Evolutionary conservation across 108 stramenopile species (phyloP), one percentile per base, ranked within the genome.

Genomic region (Nannochloropsis salina): DNA sequence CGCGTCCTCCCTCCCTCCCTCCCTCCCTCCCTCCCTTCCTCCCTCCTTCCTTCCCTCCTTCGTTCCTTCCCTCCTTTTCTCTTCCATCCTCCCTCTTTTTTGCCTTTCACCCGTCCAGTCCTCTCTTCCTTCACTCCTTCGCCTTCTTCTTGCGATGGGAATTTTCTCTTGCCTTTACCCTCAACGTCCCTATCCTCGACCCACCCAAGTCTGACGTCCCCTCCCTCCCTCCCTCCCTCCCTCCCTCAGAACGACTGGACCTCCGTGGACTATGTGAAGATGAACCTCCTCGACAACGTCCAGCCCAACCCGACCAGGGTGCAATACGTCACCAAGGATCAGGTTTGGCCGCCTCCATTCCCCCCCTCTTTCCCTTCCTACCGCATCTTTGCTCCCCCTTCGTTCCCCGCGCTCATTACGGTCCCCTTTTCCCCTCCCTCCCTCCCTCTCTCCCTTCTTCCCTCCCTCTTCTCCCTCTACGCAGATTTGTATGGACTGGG

Each of bases 211-310:
- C 9, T 12, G 47, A 9, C 47, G 47, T 51, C 47, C 47, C 47
- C 47, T 51, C 47, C 47, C 47, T 51, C 47, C 47, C 47, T 51
- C 47, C 47, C 47, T 51, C 47, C 47, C 47, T 51, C 47, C 47
- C 47, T 51, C 47, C 47, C 47, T 51, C 47, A 9, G 12, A 51
- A 11, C 10, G 10, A 11, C 47, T 51, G 9, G 12, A 51, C 9
- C 12, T 12, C 47, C 12, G 10, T 51, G 47, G 10, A 51, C 12
- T 12, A 51, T 12, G 9, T 9, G 12, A 51, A 51, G 47, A 51
- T 51, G 15, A 51, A 12, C 47, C 47, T 51, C 47, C 47, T 51
- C 47, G 47, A 51, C 15, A 51, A 12, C 12, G 47, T 51, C 47
- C 47, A 51, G 47, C 47, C 47, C 47, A 10, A 51, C 47, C 47